Evolutionary conservation across 2,329 filamentous ascomycete genomes (phyloP).

Genomic region (Trichophyton simii): DNA sequence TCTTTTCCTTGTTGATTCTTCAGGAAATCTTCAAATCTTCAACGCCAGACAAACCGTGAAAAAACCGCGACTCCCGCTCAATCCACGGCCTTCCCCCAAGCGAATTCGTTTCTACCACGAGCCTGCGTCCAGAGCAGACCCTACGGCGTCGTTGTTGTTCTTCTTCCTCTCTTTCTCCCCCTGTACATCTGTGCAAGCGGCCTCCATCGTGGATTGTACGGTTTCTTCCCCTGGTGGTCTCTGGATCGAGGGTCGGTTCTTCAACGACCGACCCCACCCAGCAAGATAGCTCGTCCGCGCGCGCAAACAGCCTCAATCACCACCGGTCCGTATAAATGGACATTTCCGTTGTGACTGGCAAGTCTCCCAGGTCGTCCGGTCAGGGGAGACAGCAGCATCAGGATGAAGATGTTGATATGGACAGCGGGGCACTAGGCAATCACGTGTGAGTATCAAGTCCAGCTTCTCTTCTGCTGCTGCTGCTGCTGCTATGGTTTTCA

Average conservation of each 20-base stretch:
- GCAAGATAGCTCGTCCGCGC: slow-evolving; percentile 8
- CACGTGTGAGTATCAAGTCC: slow-evolving; percentile 10
- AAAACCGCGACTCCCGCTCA: not conserved
- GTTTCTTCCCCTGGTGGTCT: slow-evolving; percentile 2
- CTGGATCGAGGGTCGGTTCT: slow-evolving; percentile 9
- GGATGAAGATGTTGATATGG: slow-evolving; percentile 6
- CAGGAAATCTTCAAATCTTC: not conserved
- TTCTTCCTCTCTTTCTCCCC: not conserved
- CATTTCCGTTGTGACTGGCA: slow-evolving; percentile 13
- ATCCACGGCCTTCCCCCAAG: not conserved
- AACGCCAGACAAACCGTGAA: not conserved
- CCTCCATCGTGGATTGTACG: slow-evolving; percentile 3
- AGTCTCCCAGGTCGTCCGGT: slow-evolving; percentile 8
- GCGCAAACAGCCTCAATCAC: slow-evolving; percentile 2
- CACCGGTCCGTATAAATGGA: slow-evolving; percentile 11
- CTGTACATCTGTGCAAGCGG: not conserved
- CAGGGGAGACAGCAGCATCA: slow-evolving; percentile 8
- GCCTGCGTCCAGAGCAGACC: not conserved
- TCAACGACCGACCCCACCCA: slow-evolving; percentile 5
- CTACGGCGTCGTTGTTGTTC: not conserved
- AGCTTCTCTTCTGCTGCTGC: not conserved
- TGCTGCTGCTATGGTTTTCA: not conserved
- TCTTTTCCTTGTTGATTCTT: slow-evolving; percentile 2
- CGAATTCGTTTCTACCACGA: no score
- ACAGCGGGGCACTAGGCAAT: slow-evolving; percentile 7